These are phyloP conservation scores for Fusarium austroafricanum DNA, from an alignment of 2,329 filamentous ascomycete species.

Conservation along the genomic window DNA sequence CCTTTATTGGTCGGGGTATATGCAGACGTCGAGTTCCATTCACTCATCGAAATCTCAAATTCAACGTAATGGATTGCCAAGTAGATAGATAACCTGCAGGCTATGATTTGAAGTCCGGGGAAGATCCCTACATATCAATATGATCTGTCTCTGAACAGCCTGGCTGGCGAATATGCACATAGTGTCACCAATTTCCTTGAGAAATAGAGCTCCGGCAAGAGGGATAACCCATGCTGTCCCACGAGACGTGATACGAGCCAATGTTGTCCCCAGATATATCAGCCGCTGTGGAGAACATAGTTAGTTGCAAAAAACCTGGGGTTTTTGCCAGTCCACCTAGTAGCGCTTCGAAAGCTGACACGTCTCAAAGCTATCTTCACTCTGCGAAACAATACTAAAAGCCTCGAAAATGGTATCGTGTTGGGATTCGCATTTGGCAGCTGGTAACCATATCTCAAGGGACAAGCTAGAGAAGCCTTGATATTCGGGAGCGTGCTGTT, in stretches of 20 bases:
- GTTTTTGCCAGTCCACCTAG: conserved; percentile 34
- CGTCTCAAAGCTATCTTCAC: conserved; percentile 3
- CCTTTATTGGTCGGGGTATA: conserved; percentile 23
- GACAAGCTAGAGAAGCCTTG: neutral
- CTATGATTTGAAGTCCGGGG: conserved; percentile 7
- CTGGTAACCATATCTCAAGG: neutral
- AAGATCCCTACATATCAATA: conserved; percentile 8
- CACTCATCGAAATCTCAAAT: conserved; percentile 35
- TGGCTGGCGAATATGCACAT: conserved; percentile 4
- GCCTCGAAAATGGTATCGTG: neutral
- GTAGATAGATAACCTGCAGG: conserved; percentile 11
- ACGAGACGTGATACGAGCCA: conserved; percentile 33
- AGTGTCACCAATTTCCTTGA: conserved; percentile 7
- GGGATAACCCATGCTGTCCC: conserved; percentile 14
- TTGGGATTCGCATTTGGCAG: neutral
- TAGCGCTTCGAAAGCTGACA: conserved; percentile 21
- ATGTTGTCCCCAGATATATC: conserved; percentile 29
- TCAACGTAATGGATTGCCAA: conserved; percentile 36
- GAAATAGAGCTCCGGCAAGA: neutral
- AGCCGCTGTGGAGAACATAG: conserved; percentile 44
- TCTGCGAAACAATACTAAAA: neutral
- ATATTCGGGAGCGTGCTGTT: conserved; percentile 17
- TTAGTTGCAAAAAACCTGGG: conserved; percentile 38
- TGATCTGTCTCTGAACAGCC: neutral
- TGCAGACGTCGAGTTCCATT: conserved; percentile 12